Base-by-base conservation (phyloP, 352 stramenopile species). In the Globisporangium nodosum region DNA sequence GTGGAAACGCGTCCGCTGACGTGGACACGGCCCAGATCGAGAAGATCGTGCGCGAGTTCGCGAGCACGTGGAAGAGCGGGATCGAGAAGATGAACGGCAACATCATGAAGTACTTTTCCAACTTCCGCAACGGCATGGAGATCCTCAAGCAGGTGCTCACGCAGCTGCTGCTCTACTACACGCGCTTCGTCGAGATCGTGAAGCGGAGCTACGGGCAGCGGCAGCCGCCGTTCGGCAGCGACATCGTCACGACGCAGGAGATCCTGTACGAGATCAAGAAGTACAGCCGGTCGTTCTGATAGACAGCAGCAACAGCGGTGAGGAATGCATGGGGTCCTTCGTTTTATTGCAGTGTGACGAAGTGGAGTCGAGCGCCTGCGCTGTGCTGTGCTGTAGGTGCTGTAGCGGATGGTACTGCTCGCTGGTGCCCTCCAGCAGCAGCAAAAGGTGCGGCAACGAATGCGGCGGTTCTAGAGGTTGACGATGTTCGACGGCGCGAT, bases 191-290 rank as follows among this genome's bases (percentile, higher is more conserved):
- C 61, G 96, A 98, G 71, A 87, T 98, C 21, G 85, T 98, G 61
- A 97, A 97, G 61, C 97, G 97, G 61, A 89, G 88, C 53, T 98
- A 83, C 73, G 70, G 82, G 8, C 43, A 49, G 39, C 68, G 76
- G 50, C 43, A 81, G 47, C 74, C 82, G 43, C 81, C 88, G 11
- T 98, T 98, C 63, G 85, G 82, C 49, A 94, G 94, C 59, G 93
- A 98, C 65, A 91, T 99, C 58, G 93, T 99, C 20, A 94, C 87
- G 45, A 98, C 92, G 31, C 90, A 95, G 61, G 91, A 97, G 58
- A 98, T 99, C 71, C 73, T 99, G 66, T 93, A 96, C 56, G 96
- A 99, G 76, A 98, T 99, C 72, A 98, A 98, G 71, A 98, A 98
- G 70, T 98, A 98, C 71, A 97, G 87, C 48, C 76, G 95, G 56